These are phyloP conservation scores for Eutrema heterophyllum DNA, from an alignment of 345 rosid species.

Conservation along the genomic window DNA sequence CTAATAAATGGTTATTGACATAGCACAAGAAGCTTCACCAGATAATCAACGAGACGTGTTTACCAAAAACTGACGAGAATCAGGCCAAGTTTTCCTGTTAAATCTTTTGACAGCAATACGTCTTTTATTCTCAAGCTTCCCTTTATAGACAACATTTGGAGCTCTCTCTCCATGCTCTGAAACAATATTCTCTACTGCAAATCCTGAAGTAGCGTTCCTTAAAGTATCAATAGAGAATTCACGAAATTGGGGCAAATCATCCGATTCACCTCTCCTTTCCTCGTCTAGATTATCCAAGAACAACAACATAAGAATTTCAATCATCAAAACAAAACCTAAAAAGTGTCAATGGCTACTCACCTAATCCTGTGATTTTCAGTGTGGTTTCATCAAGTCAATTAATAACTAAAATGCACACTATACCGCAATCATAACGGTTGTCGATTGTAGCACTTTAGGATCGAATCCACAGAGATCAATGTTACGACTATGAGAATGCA, in stretches of 20 bases:
- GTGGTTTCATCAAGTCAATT: too few relatives aligned
- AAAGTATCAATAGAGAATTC: slow-evolving; percentile 69
- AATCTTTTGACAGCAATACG: slow-evolving; percentile 77
- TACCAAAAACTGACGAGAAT: slow-evolving; percentile 73
- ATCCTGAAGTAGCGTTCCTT: slow-evolving; percentile 78
- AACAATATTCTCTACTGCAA: slow-evolving; percentile 78
- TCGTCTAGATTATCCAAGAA: slow-evolving; percentile 31
- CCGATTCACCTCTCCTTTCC: slow-evolving; percentile 37
- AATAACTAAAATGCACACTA: too few relatives aligned
- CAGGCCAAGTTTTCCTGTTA: slow-evolving; percentile 78
- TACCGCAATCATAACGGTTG: too few relatives aligned
- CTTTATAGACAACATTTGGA: slow-evolving; percentile 82
- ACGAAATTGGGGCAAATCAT: slow-evolving; percentile 49
- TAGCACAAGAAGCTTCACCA: too few relatives aligned
- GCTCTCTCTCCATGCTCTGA: slow-evolving; percentile 92
- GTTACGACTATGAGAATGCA: too few relatives aligned
- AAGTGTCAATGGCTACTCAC: slow-evolving; percentile 27
- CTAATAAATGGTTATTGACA: too few relatives aligned
- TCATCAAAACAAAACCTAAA: background rate
- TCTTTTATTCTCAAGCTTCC: slow-evolving; percentile 68
- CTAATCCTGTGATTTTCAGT: too few relatives aligned
- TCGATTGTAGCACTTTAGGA: too few relatives aligned
- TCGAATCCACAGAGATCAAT: too few relatives aligned
- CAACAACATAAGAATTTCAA: background rate
- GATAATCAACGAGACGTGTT: background rate